Evolutionary conservation across 441 rosid species (phyloP).

Genomic region (Erodium texanum): DNA sequence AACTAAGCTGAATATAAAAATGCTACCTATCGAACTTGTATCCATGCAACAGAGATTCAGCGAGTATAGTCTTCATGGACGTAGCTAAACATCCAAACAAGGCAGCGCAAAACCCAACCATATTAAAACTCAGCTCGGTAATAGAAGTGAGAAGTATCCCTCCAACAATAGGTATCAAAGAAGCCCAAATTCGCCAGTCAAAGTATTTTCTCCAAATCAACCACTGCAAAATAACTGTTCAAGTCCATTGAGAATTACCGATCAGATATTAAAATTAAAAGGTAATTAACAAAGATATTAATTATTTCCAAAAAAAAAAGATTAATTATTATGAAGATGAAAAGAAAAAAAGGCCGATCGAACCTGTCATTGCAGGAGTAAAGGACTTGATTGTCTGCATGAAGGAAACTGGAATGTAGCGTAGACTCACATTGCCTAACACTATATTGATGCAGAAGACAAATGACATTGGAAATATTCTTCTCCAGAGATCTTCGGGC

Average conservation of each 20-base stretch:
- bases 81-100: slow-evolving; percentile 96
- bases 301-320: too few relatives aligned
- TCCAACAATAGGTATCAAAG: slow-evolving; percentile 89
- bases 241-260: slow-evolving; percentile 13
- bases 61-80: slow-evolving; percentile 97
- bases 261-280: too few relatives aligned
- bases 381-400: slow-evolving; percentile 99
- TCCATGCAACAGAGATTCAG: slow-evolving; percentile 91
- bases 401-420: slow-evolving; percentile 92
- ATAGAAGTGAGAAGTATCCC: slow-evolving; percentile 91
- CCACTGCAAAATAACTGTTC: slow-evolving; percentile 93
- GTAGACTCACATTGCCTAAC: slow-evolving; percentile 82
- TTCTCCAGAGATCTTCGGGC: slow-evolving; percentile 90
- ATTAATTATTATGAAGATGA: not conserved
- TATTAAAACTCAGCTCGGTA: slow-evolving; percentile 93
- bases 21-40: slow-evolving; percentile 94
- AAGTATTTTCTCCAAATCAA: slow-evolving; percentile 90
- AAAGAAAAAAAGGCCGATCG: slow-evolving; percentile 11
- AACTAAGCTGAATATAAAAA: slow-evolving; percentile 6
- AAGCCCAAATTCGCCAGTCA: slow-evolving; percentile 96
- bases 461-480: slow-evolving; percentile 95
- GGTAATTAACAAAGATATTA: too few relatives aligned
- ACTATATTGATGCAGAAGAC: slow-evolving; percentile 97
- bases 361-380: slow-evolving; percentile 98
- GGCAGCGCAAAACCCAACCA: slow-evolving; percentile 96